These are phyloP conservation scores for Sanghuangporus sanghuang DNA, from an alignment of 1,284 basidiomycete genomes.

Conservation along the genomic window DNA sequence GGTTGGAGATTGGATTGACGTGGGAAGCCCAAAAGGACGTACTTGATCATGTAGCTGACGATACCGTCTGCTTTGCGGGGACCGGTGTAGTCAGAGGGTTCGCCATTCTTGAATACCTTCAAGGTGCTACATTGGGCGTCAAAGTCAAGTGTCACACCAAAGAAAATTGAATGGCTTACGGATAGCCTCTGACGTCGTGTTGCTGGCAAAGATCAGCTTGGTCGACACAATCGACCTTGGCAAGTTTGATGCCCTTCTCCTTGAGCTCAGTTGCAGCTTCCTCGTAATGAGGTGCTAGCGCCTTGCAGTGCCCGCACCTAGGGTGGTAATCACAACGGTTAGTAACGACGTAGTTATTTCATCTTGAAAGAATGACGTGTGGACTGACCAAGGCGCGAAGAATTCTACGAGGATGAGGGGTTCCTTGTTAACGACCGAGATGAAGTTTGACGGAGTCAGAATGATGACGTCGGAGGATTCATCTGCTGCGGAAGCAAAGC, in stretches of 20 bases:
- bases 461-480: slow-evolving; percentile 75
- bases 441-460: slow-evolving; percentile 71
- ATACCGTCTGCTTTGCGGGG: slow-evolving; percentile 96
- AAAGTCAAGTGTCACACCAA: neutral
- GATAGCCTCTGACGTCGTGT: slow-evolving; percentile 88
- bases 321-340: neutral
- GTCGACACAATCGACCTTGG: slow-evolving; percentile 95
- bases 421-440: slow-evolving; percentile 62
- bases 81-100: slow-evolving; percentile 75
- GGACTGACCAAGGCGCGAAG: slow-evolving; percentile 80
- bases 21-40: slow-evolving; percentile 26
- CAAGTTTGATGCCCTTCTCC: slow-evolving; percentile 84
- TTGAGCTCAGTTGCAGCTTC: slow-evolving; percentile 93
- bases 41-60: slow-evolving; percentile 97
- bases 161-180: slow-evolving; percentile 48
- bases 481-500: slow-evolving; percentile 49
- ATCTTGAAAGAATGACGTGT: too few species aligned
- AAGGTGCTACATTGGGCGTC: slow-evolving; percentile 50
- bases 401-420: slow-evolving; percentile 91
- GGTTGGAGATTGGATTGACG: neutral
- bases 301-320: slow-evolving; percentile 91
- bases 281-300: slow-evolving; percentile 91
- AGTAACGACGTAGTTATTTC: neutral
- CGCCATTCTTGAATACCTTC: slow-evolving; percentile 90
- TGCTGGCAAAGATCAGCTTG: slow-evolving; percentile 81